These are phyloP conservation scores for Apiospora kogelbergensis DNA, from an alignment of 2,329 filamentous ascomycete genomes.

Conservation along the genomic window DNA sequence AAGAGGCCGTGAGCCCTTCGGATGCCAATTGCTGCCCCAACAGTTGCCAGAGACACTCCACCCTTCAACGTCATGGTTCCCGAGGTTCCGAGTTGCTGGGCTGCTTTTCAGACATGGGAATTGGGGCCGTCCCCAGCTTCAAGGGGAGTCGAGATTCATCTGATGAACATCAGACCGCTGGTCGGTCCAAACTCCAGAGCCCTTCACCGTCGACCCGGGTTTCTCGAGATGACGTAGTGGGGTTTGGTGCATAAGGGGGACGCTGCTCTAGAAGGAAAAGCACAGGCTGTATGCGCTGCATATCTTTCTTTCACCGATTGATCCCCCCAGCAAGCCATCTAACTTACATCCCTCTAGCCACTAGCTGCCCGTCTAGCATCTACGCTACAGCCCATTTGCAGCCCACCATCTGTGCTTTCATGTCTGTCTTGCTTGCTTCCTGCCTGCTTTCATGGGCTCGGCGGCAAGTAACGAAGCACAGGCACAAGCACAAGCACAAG, in stretches of 20 bases:
- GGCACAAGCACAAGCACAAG: not conserved
- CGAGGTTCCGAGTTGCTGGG: not conserved
- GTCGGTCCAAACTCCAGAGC: not conserved
- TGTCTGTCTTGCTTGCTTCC: not conserved
- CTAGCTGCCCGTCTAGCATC: no score
- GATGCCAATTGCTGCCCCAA: not conserved
- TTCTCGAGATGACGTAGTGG: not conserved
- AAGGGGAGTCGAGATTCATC: not conserved
- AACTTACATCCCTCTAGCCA: no score
- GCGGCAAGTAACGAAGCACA: not conserved
- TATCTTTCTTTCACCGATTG: not conserved
- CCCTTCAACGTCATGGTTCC: not conserved
- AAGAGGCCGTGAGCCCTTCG: not conserved
- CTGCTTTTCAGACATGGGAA: not conserved
- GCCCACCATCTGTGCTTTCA: not conserved
- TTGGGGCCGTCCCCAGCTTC: not conserved
- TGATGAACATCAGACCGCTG: slow-evolving; percentile 3
- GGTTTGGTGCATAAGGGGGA: not conserved
- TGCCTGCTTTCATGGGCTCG: not conserved
- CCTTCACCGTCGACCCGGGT: not conserved
- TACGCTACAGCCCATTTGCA: not conserved
- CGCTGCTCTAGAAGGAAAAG: not conserved
- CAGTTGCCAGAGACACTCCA: not conserved
- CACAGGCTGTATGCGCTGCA: not conserved
- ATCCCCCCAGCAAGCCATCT: no score